Evolutionary conservation across 2,329 filamentous ascomycete species (phyloP).

Genomic region (Fusarium buharicum): DNA sequence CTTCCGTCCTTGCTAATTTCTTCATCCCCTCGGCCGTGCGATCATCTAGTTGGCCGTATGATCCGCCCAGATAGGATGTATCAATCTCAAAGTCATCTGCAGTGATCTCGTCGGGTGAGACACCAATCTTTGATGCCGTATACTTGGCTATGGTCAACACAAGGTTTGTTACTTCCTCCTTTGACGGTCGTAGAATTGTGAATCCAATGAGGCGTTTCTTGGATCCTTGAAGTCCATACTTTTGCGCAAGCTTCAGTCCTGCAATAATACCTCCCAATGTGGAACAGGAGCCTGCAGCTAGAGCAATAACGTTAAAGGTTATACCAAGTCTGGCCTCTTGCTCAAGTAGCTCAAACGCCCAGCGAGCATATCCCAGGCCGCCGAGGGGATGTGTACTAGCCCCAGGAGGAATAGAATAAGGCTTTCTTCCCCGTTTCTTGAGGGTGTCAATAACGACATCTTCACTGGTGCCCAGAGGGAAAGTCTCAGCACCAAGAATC

Average conservation of each 20-base stretch:
- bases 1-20: constrained; percentile 21
- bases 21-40: constrained; percentile 17
- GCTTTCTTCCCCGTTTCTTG: constrained; percentile 9
- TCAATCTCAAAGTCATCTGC: constrained; percentile 23
- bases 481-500: constrained; percentile 27
- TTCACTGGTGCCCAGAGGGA: constrained; percentile 13
- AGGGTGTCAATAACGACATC: constrained; percentile 4
- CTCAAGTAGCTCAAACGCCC: constrained; percentile 29
- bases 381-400: constrained; percentile 25
- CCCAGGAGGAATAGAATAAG: constrained; percentile 22
- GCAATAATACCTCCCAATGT: constrained; percentile 23
- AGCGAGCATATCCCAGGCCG: constrained; percentile 27
- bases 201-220: constrained; percentile 22
- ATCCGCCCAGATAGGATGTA: constrained; percentile 14
- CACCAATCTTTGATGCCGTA: constrained; percentile 23
- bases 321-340: constrained; percentile 16
- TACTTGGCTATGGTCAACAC: constrained; percentile 22
- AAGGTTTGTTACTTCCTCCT: constrained; percentile 7
- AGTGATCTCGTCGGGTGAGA: constrained; percentile 13
- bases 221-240: background rate
- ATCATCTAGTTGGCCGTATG: constrained; percentile 19
- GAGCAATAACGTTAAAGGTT: constrained; percentile 13
- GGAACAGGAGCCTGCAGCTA: constrained; percentile 28
- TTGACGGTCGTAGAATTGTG: constrained; percentile 1
- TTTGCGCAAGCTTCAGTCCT: constrained; percentile 24